These are phyloP conservation scores for Thalassiosira livingstoniorum DNA, from an alignment of 352 stramenopile genomes.

Conservation along the genomic window DNA sequence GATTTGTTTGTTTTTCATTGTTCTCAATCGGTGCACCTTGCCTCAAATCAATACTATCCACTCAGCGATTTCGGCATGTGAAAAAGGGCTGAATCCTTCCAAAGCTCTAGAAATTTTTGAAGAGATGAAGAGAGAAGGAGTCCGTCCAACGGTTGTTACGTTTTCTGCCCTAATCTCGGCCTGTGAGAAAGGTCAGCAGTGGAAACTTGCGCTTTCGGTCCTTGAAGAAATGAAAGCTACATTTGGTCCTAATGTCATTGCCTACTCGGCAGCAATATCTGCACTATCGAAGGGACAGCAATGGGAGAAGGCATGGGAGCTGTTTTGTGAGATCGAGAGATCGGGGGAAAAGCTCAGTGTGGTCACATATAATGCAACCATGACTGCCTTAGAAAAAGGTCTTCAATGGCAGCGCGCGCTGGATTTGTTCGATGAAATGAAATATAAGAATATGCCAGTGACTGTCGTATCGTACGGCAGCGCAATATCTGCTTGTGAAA, in stretches of 20 bases:
- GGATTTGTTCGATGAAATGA: conserved; percentile 86
- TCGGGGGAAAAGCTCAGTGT: conserved; percentile 77
- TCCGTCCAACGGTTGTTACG: conserved; percentile 78
- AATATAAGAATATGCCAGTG: conserved; percentile 78
- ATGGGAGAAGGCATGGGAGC: conserved; percentile 80
- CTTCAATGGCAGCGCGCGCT: conserved; percentile 83
- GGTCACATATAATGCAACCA: conserved; percentile 84
- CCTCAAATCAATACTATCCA: background rate
- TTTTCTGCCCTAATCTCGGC: conserved; percentile 84
- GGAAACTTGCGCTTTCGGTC: conserved; percentile 79
- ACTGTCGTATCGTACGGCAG: conserved; percentile 83
- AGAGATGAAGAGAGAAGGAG: conserved; percentile 80
- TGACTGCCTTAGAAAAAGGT: conserved; percentile 81
- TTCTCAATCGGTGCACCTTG: background rate
- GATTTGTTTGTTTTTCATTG: background rate
- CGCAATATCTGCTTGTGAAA: conserved; percentile 82
- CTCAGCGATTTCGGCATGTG: conserved; percentile 79
- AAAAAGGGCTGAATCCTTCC: conserved; percentile 78
- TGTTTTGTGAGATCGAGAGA: conserved; percentile 83
- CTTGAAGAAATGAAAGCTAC: conserved; percentile 83
- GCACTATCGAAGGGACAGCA: conserved; percentile 81
- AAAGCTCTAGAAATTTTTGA: conserved; percentile 83
- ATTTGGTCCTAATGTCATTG: conserved; percentile 80
- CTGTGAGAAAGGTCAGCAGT: conserved; percentile 80
- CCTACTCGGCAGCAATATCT: conserved; percentile 83